Evolutionary conservation across 306 rosid species (phyloP), one percentile per base, ranked within the genome.

Genomic region (Aeschynomene evenia): DNA sequence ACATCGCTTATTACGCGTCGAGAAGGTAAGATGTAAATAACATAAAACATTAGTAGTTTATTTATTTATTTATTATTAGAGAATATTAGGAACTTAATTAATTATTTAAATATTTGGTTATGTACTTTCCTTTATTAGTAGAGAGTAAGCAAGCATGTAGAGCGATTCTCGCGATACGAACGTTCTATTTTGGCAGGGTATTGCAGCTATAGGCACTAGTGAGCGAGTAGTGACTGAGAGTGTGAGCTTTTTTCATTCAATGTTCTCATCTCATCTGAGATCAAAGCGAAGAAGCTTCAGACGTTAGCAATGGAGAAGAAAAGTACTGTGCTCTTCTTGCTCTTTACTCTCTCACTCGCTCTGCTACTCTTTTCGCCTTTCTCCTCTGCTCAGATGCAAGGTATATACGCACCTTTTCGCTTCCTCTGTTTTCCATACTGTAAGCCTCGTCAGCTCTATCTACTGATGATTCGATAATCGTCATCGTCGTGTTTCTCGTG

Each of bases 351-450:
- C 58, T 48, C 46, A n/a, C 70, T 76, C 57, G 19, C 29, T 7
- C 67, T 55, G 8, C 42, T 62, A 6, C 59, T 61, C 11, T 29
- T 39, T 5, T 52, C 28, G 3, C 71, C 21, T 46, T 77, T 64
- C 58, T 63, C 72, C 36, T 70, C 62, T 46, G 71, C 81, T 70
- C 81, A 77, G 77, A 70, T 77, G 77, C 72, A 63, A 63, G 81
- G 81, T 77, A 52, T 28, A 21, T 22, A 6, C 31, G 1, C 31
- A 28, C 31, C 13, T 14, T 40, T 54, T 7, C 18, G 0, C 18
- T 68, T 8, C 31, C 69, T 43, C 53, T 37, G 9, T 3, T 31
- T 45, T 0, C 1, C 23, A 1, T 22, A 7, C 48, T 19, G n/a
- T n/a, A 48, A 56, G 1, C 50, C 8, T 31, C 19, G 54, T 54